Evolutionary conservation across 1,284 basidiomycete genomes (phyloP).

Genomic region (Austroboletus novae-zelandiae): DNA sequence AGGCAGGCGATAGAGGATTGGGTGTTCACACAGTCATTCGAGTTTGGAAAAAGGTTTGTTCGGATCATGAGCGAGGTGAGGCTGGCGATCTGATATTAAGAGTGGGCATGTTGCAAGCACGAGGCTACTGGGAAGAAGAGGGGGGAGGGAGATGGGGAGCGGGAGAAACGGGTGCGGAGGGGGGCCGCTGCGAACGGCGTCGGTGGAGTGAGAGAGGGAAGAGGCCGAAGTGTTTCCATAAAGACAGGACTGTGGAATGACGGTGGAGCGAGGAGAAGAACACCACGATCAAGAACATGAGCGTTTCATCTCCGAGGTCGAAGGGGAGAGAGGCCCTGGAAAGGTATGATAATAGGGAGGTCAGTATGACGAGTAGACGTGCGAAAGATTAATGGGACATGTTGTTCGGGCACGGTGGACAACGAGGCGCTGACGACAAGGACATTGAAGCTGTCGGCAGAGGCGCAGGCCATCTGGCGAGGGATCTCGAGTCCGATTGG

Average conservation of each 20-base stretch:
- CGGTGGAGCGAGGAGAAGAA: slow-evolving; percentile 26
- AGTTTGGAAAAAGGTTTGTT: slow-evolving; percentile 8
- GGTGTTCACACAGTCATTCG: slow-evolving; percentile 29
- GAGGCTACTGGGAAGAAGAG: slow-evolving; percentile 20
- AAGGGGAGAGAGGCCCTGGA: slow-evolving; percentile 17
- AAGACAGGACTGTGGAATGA: slow-evolving; percentile 24
- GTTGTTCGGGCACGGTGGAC: slow-evolving; percentile 18
- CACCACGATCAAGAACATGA: slow-evolving; percentile 34
- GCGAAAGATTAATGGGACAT: slow-evolving; percentile 12
- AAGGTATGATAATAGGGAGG: slow-evolving; percentile 24
- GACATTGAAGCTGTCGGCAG: slow-evolving; percentile 27
- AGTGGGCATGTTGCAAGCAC: slow-evolving; percentile 24
- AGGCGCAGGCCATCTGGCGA: slow-evolving; percentile 16
- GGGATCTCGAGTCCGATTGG: slow-evolving; percentile 14
- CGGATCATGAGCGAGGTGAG: slow-evolving; percentile 34
- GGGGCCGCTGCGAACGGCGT: slow-evolving; percentile 3
- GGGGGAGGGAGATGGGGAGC: not conserved
- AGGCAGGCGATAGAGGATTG: slow-evolving; percentile 1
- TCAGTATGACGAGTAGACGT: slow-evolving; percentile 21
- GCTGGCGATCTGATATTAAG: slow-evolving; percentile 36
- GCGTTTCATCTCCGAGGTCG: slow-evolving; percentile 35
- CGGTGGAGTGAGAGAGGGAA: slow-evolving; percentile 12
- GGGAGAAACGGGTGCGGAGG: not conserved
- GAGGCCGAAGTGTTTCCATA: slow-evolving; percentile 20
- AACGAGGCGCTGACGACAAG: slow-evolving; percentile 27